Conservation (phyloP, 1,139 yeast genomes). For the Yamadazyma triangularis region DNA sequence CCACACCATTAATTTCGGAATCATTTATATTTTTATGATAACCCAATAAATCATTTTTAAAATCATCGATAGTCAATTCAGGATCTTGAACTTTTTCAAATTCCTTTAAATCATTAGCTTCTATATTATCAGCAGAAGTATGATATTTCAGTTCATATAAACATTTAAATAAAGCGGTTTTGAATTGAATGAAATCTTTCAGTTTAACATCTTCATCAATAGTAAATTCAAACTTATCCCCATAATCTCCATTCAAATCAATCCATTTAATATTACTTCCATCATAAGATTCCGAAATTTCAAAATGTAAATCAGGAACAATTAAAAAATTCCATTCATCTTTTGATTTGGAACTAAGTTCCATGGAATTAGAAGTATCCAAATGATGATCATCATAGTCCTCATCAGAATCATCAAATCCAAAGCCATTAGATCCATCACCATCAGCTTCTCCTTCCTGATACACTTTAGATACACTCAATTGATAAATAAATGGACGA, state of each 20-base stretch:
- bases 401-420: conserved; percentile 33
- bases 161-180: conserved; percentile 60
- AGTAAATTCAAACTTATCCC: conserved; percentile 79
- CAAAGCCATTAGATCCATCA: conserved; percentile 13
- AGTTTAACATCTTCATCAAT: conserved; percentile 59
- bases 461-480: conserved; percentile 65
- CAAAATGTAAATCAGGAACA: conserved; percentile 54
- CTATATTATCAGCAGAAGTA: conserved; percentile 17
- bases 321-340: conserved; percentile 72
- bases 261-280: conserved; percentile 64
- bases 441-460: conserved; percentile 65
- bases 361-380: conserved; percentile 17
- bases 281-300: conserved; percentile 33
- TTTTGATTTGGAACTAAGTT: conserved; percentile 15
- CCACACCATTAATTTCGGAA: background rate
- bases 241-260: conserved; percentile 81
- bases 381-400: conserved; percentile 45
- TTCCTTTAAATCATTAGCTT: conserved; percentile 47
- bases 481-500: conserved; percentile 61
- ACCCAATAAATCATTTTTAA: conserved; percentile 12
- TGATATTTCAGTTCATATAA: conserved; percentile 74
- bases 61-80: conserved; percentile 21
- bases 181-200: conserved; percentile 60
- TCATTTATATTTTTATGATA: conserved; percentile 1
- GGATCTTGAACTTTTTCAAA: conserved; percentile 40